These are phyloP conservation scores for Hippophae gyantsensis DNA, from an alignment of 306 rosid species.

Conservation along the genomic window DNA sequence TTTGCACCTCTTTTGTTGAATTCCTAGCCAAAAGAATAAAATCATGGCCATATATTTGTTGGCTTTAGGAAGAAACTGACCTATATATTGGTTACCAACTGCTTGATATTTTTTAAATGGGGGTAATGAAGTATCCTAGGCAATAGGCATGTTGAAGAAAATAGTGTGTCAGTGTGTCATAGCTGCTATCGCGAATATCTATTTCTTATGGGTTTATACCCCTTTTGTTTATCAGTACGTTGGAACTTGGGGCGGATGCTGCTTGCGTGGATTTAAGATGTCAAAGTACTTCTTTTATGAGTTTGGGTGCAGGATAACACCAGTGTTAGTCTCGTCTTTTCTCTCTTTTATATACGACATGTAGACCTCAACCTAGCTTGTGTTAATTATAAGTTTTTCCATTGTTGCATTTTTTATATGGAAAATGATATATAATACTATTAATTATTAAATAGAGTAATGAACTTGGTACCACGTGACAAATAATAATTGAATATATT, in stretches of 20 bases:
- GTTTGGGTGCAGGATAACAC: constrained; percentile 95
- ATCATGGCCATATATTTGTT: neutral
- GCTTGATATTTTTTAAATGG: too few relatives aligned
- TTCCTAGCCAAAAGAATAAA: too few relatives aligned
- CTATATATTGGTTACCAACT: too few relatives aligned
- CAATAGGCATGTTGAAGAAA: too few relatives aligned
- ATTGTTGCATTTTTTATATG: neutral
- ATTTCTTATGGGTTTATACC: constrained; percentile 6
- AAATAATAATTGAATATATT: too few relatives aligned
- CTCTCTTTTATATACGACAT: constrained; percentile 11
- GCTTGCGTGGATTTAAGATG: constrained; percentile 73
- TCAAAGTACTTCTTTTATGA: constrained; percentile 71
- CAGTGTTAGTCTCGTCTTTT: constrained; percentile 43
- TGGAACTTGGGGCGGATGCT: constrained; percentile 86
- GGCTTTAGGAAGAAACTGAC: too few relatives aligned
- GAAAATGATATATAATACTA: too few relatives aligned
- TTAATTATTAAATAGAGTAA: too few relatives aligned
- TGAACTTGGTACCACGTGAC: too few relatives aligned
- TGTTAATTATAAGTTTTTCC: neutral
- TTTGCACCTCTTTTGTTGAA: too few relatives aligned
- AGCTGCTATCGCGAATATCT: neutral
- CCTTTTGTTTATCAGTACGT: constrained; percentile 47
- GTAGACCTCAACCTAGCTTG: too few relatives aligned
- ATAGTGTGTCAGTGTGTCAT: neutral
- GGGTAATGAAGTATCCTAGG: too few relatives aligned